Evolutionary conservation across 306 rosid genomes (phyloP).

Genomic region (Neltuma alba): DNA sequence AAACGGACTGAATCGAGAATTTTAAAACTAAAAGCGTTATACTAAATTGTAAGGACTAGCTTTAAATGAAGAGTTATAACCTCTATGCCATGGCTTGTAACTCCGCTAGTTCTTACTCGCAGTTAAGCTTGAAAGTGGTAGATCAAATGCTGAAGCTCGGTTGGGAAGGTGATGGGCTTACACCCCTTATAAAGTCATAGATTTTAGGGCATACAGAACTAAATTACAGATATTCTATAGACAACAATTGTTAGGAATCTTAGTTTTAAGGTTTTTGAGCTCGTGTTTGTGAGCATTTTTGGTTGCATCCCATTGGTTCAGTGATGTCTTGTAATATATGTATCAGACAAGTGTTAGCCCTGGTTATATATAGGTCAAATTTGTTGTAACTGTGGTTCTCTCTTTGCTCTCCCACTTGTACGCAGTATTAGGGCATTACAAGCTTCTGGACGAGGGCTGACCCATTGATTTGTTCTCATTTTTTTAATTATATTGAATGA

Average conservation of each 20-base stretch:
- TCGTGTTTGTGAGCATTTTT: slow-evolving; percentile 37
- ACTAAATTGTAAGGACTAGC: not conserved
- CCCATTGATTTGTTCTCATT: slow-evolving; percentile 45
- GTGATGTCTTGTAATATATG: slow-evolving; percentile 57
- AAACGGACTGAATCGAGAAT: not conserved
- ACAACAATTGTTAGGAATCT: slow-evolving; percentile 40
- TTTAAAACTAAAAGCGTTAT: not conserved
- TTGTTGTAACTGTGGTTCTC: slow-evolving; percentile 34
- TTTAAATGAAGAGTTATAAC: not conserved
- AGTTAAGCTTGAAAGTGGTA: slow-evolving; percentile 97
- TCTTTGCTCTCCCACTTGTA: slow-evolving; percentile 18
- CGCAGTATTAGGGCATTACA: slow-evolving; percentile 39
- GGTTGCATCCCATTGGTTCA: slow-evolving; percentile 33
- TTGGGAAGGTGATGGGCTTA: slow-evolving; percentile 92
- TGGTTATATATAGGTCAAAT: slow-evolving; percentile 1
- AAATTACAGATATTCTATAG: slow-evolving; percentile 33
- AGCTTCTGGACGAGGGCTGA: slow-evolving; percentile 44
- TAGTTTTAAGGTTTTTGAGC: slow-evolving; percentile 33
- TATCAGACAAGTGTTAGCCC: slow-evolving; percentile 42
- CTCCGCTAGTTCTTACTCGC: slow-evolving; percentile 48
- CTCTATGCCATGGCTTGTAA: slow-evolving; percentile 29
- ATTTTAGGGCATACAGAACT: slow-evolving; percentile 42
- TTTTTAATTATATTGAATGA: slow-evolving; percentile 35
- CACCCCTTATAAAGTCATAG: slow-evolving; percentile 71
- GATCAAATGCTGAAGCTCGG: slow-evolving; percentile 99